Percentiles rank a stretch among this genome's conserved stretches.
Evolutionary conservation across 257 asterid species (phyloP).

Genomic region (Solanum neorickii): DNA sequence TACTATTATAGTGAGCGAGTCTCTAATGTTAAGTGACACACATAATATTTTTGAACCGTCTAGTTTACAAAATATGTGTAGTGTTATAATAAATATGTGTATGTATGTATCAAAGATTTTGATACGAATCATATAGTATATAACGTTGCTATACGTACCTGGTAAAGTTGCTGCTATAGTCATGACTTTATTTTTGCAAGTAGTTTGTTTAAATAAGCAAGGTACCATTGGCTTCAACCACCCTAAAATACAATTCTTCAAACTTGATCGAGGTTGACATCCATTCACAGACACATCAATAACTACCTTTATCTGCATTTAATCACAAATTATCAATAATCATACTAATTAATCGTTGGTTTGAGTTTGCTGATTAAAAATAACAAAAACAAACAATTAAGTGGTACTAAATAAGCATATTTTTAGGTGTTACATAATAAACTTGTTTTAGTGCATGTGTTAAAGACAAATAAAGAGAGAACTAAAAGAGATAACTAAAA

Average conservation of each 20-base stretch:
- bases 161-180: neutral
- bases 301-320: constrained; percentile 48
- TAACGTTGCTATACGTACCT: neutral
- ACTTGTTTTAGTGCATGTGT: no score
- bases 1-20: neutral
- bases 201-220: neutral
- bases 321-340: neutral
- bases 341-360: neutral
- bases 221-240: constrained; percentile 11
- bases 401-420: no score
- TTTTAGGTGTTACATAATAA: no score
- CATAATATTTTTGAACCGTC: neutral
- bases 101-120: neutral
- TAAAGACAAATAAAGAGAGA: neutral
- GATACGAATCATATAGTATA: no score
- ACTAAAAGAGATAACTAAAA: neutral
- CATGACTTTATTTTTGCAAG: neutral
- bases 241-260: constrained; percentile 27
- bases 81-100: neutral
- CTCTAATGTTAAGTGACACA: neutral
- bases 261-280: constrained; percentile 20
- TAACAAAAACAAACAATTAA: no score
- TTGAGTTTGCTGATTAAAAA: neutral
- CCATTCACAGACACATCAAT: constrained; percentile 27
- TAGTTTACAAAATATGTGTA: neutral